Evolutionary conservation across 805 yeast species (phyloP).

Genomic region (Hanseniaspora singularis): DNA sequence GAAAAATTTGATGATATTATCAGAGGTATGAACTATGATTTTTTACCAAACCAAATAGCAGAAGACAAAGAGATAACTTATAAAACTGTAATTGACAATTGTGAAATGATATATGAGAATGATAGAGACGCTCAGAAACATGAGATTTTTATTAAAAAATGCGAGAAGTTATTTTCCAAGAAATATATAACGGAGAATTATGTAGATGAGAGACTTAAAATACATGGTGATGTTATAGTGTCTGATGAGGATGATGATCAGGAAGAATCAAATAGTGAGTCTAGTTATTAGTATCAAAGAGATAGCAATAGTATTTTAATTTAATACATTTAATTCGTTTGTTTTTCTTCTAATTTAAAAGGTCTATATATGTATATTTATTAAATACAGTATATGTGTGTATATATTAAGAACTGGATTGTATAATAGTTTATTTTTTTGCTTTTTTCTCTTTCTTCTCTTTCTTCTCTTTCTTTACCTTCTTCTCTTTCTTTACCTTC

Average conservation of each 20-base stretch:
- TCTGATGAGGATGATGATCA: slow-evolving; percentile 1
- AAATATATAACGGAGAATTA: background rate
- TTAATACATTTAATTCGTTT: too few species aligned
- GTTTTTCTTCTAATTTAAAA: background rate
- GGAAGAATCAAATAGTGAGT: too few species aligned
- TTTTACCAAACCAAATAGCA: background rate
- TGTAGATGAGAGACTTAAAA: slow-evolving; percentile 2
- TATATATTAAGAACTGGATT: background rate
- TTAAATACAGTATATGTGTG: too few species aligned
- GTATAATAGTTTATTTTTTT: slow-evolving; percentile 16
- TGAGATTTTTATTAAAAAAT: background rate
- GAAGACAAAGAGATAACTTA: background rate
- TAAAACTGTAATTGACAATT: background rate
- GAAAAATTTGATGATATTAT: slow-evolving; percentile 5
- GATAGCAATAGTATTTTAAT: too few species aligned
- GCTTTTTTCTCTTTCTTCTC: slow-evolving; percentile 22
- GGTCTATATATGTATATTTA: background rate
- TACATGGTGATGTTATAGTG: slow-evolving; percentile 10
- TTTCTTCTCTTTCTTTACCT: slow-evolving; percentile 18
- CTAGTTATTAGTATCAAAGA: too few species aligned
- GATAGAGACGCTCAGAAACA: background rate
- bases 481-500: slow-evolving; percentile 16
- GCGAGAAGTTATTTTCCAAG: slow-evolving; percentile 6
- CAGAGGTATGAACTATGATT: slow-evolving; percentile 9
- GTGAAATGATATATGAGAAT: slow-evolving; percentile 7